These are phyloP conservation scores for Prunus dulcis DNA, from an alignment of 306 rosid species.

Conservation along the genomic window DNA sequence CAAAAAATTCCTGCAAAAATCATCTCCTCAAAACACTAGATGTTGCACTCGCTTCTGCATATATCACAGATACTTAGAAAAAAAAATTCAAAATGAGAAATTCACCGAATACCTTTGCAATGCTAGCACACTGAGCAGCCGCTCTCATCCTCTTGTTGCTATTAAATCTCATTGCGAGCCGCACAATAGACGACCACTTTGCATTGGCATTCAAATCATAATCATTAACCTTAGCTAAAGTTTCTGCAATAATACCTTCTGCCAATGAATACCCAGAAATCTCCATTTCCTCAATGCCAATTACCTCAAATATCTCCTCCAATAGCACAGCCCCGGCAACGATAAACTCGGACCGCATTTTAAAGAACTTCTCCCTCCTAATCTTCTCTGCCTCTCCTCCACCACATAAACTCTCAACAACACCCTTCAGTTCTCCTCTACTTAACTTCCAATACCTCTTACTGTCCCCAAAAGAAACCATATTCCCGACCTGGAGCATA, in stretches of 20 bases:
- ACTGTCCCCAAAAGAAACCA: conserved; percentile 9
- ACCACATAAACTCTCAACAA: conserved; percentile 28
- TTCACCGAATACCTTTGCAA: conserved; percentile 25
- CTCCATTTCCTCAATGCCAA: conserved; percentile 37
- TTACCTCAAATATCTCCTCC: conserved; percentile 35
- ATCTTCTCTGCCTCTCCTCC: conserved; percentile 24
- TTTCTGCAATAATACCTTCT: conserved; percentile 35
- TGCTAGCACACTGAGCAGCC: conserved; percentile 28
- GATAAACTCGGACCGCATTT: conserved; percentile 33
- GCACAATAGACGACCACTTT: conserved; percentile 31
- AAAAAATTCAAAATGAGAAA: not conserved
- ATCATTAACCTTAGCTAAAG: conserved; percentile 7
- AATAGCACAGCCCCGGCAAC: conserved; percentile 35
- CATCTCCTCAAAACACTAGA: conserved; percentile 9
- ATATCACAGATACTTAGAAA: not conserved
- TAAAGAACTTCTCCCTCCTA: conserved; percentile 22
- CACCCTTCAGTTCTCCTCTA: conserved; percentile 29
- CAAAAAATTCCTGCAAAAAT: conserved; percentile 32
- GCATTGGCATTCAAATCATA: conserved; percentile 15
- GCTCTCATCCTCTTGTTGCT: conserved; percentile 32
- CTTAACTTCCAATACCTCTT: conserved; percentile 34
- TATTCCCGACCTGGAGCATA: conserved; percentile 6
- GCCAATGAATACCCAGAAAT: conserved; percentile 35
- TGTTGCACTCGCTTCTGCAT: not conserved
- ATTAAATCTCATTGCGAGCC: conserved; percentile 28